Conservation (phyloP, 176 grass and related monocot species). For the Otatea glauca region DNA sequence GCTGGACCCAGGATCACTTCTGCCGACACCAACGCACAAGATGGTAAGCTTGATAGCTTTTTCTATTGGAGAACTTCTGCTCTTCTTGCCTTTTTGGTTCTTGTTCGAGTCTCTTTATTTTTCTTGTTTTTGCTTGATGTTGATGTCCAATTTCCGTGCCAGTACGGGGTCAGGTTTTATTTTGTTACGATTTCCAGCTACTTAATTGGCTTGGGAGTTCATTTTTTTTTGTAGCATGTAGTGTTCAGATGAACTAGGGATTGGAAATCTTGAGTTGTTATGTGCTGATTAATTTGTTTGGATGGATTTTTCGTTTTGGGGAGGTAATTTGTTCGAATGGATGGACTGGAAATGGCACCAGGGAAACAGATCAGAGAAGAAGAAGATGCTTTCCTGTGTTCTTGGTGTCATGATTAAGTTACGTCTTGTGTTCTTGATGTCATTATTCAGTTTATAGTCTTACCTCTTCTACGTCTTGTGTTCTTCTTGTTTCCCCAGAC, state of each 20-base stretch:
- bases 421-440: background rate
- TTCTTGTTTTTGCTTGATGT: background rate
- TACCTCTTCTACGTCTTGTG: background rate
- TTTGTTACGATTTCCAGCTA: background rate
- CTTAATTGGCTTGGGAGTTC: background rate
- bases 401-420: background rate
- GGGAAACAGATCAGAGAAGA: background rate
- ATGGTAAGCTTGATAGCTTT: constrained; percentile 25
- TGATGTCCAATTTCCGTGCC: background rate
- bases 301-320: background rate
- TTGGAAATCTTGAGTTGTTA: background rate
- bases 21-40: constrained; percentile 43
- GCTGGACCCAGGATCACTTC: constrained; percentile 29
- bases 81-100: background rate
- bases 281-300: background rate
- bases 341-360: background rate
- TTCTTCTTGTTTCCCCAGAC: background rate
- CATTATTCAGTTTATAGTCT: background rate
- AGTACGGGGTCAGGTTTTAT: background rate
- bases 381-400: constrained; percentile 2
- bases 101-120: too few species aligned
- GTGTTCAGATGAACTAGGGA: background rate
- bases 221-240: background rate
- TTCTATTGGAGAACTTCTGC: background rate
- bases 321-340: background rate